These are phyloP conservation scores for Boletus subparvulus DNA, from an alignment of 768 basidiomycete species.

Conservation along the genomic window DNA sequence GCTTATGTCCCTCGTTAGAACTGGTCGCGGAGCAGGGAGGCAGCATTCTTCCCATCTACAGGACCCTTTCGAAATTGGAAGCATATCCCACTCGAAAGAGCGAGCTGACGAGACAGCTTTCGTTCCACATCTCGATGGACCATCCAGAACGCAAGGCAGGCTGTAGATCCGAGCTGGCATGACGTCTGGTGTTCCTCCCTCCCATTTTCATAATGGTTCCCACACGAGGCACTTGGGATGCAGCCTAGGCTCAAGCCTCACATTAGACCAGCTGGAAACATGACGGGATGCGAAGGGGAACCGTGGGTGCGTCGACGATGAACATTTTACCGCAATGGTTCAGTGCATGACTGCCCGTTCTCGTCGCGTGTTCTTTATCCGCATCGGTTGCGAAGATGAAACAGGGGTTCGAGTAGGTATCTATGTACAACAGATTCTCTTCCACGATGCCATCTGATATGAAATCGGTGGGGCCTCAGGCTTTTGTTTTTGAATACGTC, in stretches of 20 bases:
- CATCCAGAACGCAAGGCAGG: constrained; percentile 1
- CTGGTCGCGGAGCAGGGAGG: background rate
- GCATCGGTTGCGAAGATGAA: constrained; percentile 17
- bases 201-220: background rate
- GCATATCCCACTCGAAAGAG: background rate
- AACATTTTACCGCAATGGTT: background rate
- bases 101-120: background rate
- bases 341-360: background rate
- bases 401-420: constrained; percentile 13
- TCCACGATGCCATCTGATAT: constrained; percentile 17
- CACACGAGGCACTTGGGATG: constrained; percentile 26
- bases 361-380: constrained; percentile 8
- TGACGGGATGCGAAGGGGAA: background rate
- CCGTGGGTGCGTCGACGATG: background rate
- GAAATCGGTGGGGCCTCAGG: constrained; percentile 15
- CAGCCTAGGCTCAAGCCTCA: constrained; percentile 6
- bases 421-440: background rate
- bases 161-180: background rate
- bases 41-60: constrained; percentile 5
- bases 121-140: background rate
- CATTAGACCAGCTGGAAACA: background rate
- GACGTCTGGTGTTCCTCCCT: background rate
- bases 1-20: background rate
- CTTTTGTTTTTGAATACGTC: background rate
- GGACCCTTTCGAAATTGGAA: background rate